Conservation (phyloP, 2,329 filamentous ascomycete genomes). For the Beauveria caledonica region DNA sequence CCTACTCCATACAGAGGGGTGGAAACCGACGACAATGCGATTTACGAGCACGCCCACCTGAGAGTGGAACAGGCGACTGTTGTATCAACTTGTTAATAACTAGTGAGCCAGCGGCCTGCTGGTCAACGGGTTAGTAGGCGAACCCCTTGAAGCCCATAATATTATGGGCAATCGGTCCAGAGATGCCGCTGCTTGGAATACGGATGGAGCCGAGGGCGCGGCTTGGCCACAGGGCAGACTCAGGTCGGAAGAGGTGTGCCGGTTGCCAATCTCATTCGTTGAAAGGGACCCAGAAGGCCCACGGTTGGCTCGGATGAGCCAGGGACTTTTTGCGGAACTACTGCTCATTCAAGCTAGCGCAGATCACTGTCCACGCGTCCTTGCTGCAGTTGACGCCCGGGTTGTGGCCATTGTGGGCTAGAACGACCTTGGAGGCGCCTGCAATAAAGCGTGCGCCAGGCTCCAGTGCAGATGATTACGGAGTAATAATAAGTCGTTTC, state of each 20-base stretch:
- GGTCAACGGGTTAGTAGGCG: no score
- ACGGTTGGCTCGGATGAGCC: neutral
- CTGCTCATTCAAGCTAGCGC: neutral
- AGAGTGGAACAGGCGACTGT: neutral
- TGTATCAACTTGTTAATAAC: no score
- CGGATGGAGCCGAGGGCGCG: conserved; percentile 8
- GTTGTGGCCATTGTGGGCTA: neutral
- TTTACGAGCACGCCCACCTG: neutral
- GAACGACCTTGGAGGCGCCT: neutral
- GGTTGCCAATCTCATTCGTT: neutral
- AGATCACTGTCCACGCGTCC: conserved; percentile 10
- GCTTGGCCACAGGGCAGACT: conserved; percentile 8
- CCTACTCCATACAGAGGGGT: neutral
- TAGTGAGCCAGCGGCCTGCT: no score
- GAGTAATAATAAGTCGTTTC: no score
- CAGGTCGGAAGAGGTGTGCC: conserved; percentile 3
- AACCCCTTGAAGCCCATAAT: neutral
- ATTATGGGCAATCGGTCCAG: conserved; percentile 3
- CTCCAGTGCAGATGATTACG: neutral
- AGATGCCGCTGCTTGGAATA: conserved; percentile 3
- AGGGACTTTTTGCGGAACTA: conserved; percentile 6
- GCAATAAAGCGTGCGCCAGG: neutral
- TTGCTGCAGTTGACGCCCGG: conserved; percentile 1
- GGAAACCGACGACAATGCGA: neutral
- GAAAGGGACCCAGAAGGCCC: neutral